Evolutionary conservation across 2,329 filamentous ascomycete genomes (phyloP).

Genomic region (Phyllachora maydis): DNA sequence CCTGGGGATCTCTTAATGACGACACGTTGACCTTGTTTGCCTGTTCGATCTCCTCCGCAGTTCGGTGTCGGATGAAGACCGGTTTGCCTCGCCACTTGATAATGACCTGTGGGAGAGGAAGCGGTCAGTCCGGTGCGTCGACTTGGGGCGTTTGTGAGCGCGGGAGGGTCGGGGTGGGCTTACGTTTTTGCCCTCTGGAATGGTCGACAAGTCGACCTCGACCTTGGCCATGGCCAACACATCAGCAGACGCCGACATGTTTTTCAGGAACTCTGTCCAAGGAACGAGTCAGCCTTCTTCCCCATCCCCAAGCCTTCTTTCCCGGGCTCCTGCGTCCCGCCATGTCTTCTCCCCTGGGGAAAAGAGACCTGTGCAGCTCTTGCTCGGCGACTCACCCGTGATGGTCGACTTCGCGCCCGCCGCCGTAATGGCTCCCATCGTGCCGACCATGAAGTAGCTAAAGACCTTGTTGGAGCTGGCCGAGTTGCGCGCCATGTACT

Average conservation of each 20-base stretch:
- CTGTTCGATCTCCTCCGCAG: conserved; percentile 78
- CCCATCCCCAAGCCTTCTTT: conserved; percentile 1
- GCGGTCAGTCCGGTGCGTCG: too few relatives aligned
- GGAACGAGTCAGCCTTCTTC: too few relatives aligned
- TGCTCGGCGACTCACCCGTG: conserved; percentile 54
- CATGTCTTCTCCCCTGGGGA: conserved; percentile 1
- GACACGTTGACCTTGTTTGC: conserved; percentile 76
- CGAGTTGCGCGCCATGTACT: conserved; percentile 56
- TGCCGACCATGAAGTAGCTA: conserved; percentile 96
- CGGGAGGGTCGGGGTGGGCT: too few relatives aligned
- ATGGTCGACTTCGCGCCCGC: conserved; percentile 95
- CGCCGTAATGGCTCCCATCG: conserved; percentile 78
- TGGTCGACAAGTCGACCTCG: conserved; percentile 78
- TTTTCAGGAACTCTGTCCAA: conserved; percentile 97
- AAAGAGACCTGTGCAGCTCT: conserved; percentile 2
- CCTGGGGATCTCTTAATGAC: conserved; percentile 73
- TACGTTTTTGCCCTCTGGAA: conserved; percentile 99
- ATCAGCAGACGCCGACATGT: conserved; percentile 98
- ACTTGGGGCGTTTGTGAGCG: too few relatives aligned
- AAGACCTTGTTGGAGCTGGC: conserved; percentile 68
- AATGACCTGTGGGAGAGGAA: conserved; percentile 44
- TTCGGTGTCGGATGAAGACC: conserved; percentile 98
- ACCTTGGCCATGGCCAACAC: conserved; percentile 99
- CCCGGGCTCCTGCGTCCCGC: not conserved
- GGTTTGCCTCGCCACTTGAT: conserved; percentile 99